Evolutionary conservation across 2,329 filamentous ascomycete genomes (phyloP), one percentile per base, ranked within the genome.

Genomic region (Colletotrichum nymphaeae): DNA sequence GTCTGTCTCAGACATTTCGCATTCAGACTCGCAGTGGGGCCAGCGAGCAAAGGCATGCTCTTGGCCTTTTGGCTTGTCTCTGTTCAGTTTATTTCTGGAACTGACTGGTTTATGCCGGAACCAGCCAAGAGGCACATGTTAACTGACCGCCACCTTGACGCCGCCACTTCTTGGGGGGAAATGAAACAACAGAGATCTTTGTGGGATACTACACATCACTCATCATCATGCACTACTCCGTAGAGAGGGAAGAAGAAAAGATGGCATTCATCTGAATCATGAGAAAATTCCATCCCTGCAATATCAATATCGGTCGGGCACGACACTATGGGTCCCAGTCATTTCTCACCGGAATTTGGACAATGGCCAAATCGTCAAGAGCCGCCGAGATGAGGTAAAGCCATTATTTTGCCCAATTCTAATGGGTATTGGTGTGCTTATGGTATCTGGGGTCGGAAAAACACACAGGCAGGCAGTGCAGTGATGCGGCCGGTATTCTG

Each of bases 401-500:
- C 19, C 12, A n/a, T 12, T 11, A 32, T n/a, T 63, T 63, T 12
- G 24, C 56, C 69, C 28, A 37, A 42, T 8, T 72, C 53, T 69
- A 69, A 42, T 55, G 52, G 65, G 56, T 49, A 22, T 16, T 19
- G 26, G 2, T 52, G 16, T 68, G 37, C 52, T 49, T 72, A 63
- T 72, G 64, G 64, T 60, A 67, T 67, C 37, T 67, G 5, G 6
- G 42, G 42, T 19, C 42, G 42, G 8, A 49, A 49, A 30, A 56
- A 22, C 26, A 59, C 14, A 60, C 46, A 35, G 32, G 26, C 28
- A 55, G 57, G 65, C 67, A 64, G 58, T 46, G 53, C 67, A 69
- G 58, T 55, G 53, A 64, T 72, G 69, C 69, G 16, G 53, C 59
- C 52, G 58, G 42, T 55, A 58, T 69, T 22, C 56, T 69, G 30